Percentiles rank a stretch among this genome's conserved stretches.
Conservation (phyloP, 208 protist species). For the Crithidia thermophila region DNA sequence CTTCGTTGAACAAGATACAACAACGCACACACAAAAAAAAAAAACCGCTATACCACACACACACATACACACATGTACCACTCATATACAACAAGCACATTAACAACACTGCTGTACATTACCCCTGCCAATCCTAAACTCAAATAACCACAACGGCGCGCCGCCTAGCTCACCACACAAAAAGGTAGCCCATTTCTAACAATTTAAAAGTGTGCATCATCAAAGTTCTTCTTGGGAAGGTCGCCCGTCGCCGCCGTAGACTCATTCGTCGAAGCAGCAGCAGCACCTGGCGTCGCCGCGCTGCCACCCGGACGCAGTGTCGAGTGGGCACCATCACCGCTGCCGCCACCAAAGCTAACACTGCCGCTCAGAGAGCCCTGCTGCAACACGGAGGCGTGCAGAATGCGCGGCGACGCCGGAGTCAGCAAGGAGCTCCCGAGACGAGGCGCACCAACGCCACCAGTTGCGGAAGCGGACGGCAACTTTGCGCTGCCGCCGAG, state of each 20-base stretch:
- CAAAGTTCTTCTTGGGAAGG: background rate
- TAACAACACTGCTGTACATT: too few relatives aligned
- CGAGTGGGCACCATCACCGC: background rate
- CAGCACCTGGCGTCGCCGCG: background rate
- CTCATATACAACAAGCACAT: too few relatives aligned
- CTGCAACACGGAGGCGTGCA: conserved; percentile 55
- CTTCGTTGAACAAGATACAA: background rate
- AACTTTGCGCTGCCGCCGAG: conserved; percentile 13
- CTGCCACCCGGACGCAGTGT: conserved; percentile 7
- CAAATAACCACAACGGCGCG: too few relatives aligned
- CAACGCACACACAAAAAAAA: background rate
- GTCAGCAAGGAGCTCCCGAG: background rate
- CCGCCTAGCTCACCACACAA: too few relatives aligned
- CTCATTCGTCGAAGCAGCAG: background rate
- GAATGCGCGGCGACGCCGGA: conserved; percentile 31
- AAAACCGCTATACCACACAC: background rate
- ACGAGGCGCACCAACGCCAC: too few relatives aligned
- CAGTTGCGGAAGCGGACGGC: background rate
- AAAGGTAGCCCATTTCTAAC: too few relatives aligned
- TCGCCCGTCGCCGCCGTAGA: conserved; percentile 4
- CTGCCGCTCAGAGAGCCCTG: conserved; percentile 24
- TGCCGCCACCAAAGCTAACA: too few relatives aligned
- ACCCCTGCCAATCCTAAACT: too few relatives aligned
- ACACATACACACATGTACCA: background rate
- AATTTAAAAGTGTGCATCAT: conserved; percentile 28